Percentiles rank a stretch among this genome's conserved stretches.
phyloP scores from a whole-genome alignment of 352 stramenopile species.

The Pythium monospermum region DNA sequence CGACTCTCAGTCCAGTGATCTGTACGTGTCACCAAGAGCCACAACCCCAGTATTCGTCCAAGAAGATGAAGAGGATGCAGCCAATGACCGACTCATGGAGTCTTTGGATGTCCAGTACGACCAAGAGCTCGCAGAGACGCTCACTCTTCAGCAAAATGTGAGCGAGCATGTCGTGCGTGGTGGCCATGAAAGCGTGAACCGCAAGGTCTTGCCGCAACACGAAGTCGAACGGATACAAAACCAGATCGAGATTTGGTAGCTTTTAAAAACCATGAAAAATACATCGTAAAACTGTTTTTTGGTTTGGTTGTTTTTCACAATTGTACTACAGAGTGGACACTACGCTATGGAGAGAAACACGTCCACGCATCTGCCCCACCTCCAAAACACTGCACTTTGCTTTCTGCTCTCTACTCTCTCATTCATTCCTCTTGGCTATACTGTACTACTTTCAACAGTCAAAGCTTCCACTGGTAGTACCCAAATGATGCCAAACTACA shows the following conservation, averaged over 20 bases:
- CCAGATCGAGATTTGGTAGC: constrained; percentile 77
- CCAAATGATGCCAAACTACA: constrained; percentile 76
- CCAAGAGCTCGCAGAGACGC: constrained; percentile 23
- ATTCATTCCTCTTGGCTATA: background rate
- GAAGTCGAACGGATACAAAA: constrained; percentile 72
- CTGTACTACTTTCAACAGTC: background rate
- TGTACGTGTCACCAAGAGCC: too few relatives aligned
- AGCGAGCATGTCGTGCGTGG: constrained; percentile 43
- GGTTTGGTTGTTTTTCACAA: background rate
- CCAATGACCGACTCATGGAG: constrained; percentile 43
- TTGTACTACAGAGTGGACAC: too few relatives aligned
- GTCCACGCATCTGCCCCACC: too few relatives aligned
- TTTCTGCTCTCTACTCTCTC: too few relatives aligned
- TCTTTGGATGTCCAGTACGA: constrained; percentile 51
- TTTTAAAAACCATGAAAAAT: too few relatives aligned
- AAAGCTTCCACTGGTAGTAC: too few relatives aligned
- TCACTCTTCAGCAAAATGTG: constrained; percentile 38
- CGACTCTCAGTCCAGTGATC: constrained; percentile 28
- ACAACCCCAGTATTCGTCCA: constrained; percentile 16
- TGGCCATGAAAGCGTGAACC: constrained; percentile 28
- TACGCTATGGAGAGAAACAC: too few relatives aligned
- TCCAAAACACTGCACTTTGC: too few relatives aligned
- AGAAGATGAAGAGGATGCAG: constrained; percentile 30
- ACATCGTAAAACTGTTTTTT: too few relatives aligned
- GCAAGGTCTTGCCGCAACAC: constrained; percentile 52